Base-by-base conservation (phyloP, 2,329 filamentous ascomycete genomes). In the Fusarium sp. region DNA sequence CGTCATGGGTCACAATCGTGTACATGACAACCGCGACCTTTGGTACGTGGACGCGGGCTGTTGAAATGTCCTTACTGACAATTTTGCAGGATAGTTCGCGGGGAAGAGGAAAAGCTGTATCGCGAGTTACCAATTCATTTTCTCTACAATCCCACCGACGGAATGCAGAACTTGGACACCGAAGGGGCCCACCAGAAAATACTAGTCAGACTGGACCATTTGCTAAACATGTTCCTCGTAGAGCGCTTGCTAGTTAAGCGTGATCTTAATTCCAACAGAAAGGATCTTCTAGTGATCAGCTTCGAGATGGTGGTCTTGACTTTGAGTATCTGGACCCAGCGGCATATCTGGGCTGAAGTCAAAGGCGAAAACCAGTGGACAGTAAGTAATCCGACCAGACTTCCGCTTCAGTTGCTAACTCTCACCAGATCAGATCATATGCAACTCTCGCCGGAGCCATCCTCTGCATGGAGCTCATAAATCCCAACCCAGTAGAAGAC, bases 111-210 rank as follows among this genome's bases (percentile, higher is more conserved):
- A n/a, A 11, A n/a, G 1, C 34, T 37, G 4, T 37, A 37, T 37
- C 5, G 34, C 34, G 34, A 37, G 10, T 3, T 37, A 37, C 34
- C 34, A 7, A 18, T 12, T 18, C 18, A 37, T 37, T n/a, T 37
- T 3, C 18, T 37, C 0, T 37, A 37, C 4, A 18, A 37, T n/a
- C 34, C 34, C 3, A 18, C 18, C 0, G 0, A 6, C 10, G 34
- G 34, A 10, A 37, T 37, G 18, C 34, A 37, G 12, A 2, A 37
- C 6, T 1, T 37, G 34, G 18, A n/a, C 0, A 7, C 6, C 34
- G 34, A 37, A n/a, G 34, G 34, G 6, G 34, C 18, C 4, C 34
- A 37, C 4, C 18, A 37, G 34, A 37, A 11, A 6, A 1, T 37
- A 6, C 18, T 37, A n/a, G 34, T 37, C 9, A n/a, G 34, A 0